Percentiles rank a stretch among this genome's conserved stretches.
phyloP scores from a whole-genome alignment of 78 protist genomes.

The Isochrysis galbana region DNA sequence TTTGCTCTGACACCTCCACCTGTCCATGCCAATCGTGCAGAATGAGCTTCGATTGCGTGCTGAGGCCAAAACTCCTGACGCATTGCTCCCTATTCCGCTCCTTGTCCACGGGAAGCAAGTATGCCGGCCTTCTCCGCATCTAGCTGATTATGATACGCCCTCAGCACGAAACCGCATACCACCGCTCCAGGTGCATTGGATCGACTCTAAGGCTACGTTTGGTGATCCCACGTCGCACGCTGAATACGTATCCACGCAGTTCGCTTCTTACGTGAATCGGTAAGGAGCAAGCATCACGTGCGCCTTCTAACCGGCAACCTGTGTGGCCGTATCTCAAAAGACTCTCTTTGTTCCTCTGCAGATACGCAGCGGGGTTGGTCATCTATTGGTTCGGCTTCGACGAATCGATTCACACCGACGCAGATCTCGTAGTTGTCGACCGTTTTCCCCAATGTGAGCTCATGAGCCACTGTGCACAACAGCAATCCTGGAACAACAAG shows the following conservation, averaged over 20 bases:
- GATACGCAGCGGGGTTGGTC: neutral
- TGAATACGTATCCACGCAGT: neutral
- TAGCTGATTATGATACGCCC: too few relatives aligned
- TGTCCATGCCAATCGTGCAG: too few relatives aligned
- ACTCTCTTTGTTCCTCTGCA: neutral
- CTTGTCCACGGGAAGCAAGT: neutral
- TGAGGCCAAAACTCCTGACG: neutral
- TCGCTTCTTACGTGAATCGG: neutral
- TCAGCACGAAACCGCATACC: too few relatives aligned
- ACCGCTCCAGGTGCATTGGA: neutral
- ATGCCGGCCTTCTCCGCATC: neutral
- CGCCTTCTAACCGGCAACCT: too few relatives aligned
- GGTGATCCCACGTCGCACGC: neutral
- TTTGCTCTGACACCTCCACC: too few relatives aligned
- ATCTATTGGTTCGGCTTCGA: constrained; percentile 18
- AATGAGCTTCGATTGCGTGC: neutral
- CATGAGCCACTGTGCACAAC: neutral
- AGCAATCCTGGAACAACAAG: too few relatives aligned
- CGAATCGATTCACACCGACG: neutral
- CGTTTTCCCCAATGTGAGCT: neutral
- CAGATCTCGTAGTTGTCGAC: neutral
- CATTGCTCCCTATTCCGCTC: neutral
- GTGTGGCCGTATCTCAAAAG: too few relatives aligned
- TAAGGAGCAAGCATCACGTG: too few relatives aligned
- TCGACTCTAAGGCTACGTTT: neutral